A percentile compares a stretch with the other conserved stretches of the same genome.
Evolutionary conservation across 257 asterid genomes (phyloP).

Genomic region (Cynanchum wilfordii): DNA sequence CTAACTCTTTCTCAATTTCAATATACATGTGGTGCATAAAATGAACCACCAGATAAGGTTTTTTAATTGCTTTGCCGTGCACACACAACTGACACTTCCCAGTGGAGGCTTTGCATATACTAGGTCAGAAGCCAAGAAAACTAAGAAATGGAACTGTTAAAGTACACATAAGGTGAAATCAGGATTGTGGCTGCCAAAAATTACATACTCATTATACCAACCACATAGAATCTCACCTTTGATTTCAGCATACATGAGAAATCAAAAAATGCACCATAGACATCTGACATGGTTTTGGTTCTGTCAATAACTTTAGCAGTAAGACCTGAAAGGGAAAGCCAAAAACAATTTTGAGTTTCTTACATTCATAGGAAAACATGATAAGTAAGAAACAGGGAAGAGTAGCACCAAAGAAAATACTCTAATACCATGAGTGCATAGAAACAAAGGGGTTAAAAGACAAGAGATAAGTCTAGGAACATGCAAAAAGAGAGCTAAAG

Average conservation of each 20-base stretch:
- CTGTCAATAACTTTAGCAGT: constrained; percentile 80
- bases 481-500: not conserved
- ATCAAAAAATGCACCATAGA: constrained; percentile 88
- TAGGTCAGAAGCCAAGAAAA: not conserved
- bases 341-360: not conserved
- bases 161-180: not conserved
- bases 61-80: not conserved
- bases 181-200: not conserved
- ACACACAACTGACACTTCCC: not conserved
- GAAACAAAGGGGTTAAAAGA: not conserved
- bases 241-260: constrained; percentile 77
- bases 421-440: not conserved
- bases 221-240: constrained; percentile 53
- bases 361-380: not conserved
- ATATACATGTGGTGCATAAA: not conserved
- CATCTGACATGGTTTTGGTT: constrained; percentile 76
- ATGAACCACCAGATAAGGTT: not conserved
- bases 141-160: not conserved
- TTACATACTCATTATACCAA: not conserved
- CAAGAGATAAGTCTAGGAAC: not conserved
- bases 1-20: no score
- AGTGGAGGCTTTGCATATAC: not conserved
- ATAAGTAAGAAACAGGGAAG: not conserved
- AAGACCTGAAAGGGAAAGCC: constrained; percentile 52
- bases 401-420: constrained; percentile 6